Base-by-base conservation (phyloP, 2,329 filamentous ascomycete genomes). In the Graphiopsis chlorocephala region DNA sequence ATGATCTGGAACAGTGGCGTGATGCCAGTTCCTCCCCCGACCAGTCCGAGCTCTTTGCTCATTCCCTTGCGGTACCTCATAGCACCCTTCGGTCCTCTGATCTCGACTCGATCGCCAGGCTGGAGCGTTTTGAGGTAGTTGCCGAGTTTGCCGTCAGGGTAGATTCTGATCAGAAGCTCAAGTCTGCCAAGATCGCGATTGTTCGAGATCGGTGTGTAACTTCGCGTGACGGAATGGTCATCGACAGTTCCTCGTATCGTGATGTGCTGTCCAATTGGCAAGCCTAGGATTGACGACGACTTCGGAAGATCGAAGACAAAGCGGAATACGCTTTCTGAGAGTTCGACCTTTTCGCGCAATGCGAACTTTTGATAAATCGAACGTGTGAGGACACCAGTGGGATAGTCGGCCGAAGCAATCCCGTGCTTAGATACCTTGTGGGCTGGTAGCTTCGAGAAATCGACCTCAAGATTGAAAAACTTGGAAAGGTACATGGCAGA, bases 1-100 rank as follows among this genome's bases (percentile, higher is more conserved):
- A 89, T 87, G 7, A 89, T 74, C 71, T 89, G 86, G 72, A 81
- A 86, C 82, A 86, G 85, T 2, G 85, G 84, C 0, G 85, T 84
- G 65, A 84, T 83, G 6, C 82, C 82, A 50, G 80, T 81, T 17
- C 82, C 82, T 38, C 84, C 67, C 1, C 83, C 84, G 1, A 87
- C 71, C 84, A 87, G 86, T 64, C 84, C 84, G 47, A 87, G 80
- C 48, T 77, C 73, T 67, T 76, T 78, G 57, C 75, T 77, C 0
- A 81, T 73, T 0, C 77, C 78, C 23, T 76, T 78, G 17, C 72
- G 72, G 71, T 86, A 86, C 11, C 77, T 77, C 83, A 86, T 85
- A 1, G 83, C 80, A 11, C 85, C 85, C 71, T 85, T 86, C 42
- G 85, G 84, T 0, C 85, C 85, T 15, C 84, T 79, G 70, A 87